Conservation (phyloP, 2,329 filamentous ascomycete genomes). For the Penicillium nordicum region DNA sequence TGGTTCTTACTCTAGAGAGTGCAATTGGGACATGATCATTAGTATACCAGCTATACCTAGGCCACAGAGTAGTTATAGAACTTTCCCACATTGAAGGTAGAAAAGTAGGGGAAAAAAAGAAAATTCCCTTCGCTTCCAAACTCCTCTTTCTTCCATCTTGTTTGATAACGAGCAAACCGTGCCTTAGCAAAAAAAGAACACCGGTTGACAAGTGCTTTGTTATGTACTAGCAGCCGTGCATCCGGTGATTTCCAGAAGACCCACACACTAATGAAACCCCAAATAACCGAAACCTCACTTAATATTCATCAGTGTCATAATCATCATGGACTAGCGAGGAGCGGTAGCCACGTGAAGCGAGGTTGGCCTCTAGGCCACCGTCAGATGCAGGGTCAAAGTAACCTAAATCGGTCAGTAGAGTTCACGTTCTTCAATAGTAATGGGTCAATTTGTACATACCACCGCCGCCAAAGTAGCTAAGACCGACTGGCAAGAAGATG, state of each 20-base stretch:
- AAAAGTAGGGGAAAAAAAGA: neutral
- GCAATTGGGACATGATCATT: neutral
- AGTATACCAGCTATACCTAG: neutral
- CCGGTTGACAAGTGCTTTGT: neutral
- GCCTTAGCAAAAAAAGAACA: neutral
- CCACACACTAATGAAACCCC: constrained; percentile 5
- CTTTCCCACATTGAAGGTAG: neutral
- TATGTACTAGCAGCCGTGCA: neutral
- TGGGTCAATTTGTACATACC: constrained; percentile 46
- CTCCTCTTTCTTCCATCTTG: neutral
- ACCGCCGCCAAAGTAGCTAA: constrained; percentile 80
- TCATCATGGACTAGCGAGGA: constrained; percentile 74
- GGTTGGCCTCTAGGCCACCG: constrained; percentile 83
- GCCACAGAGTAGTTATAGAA: neutral
- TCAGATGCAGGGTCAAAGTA: constrained; percentile 85
- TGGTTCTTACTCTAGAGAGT: neutral
- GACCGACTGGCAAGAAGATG: constrained; percentile 83
- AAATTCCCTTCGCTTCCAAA: neutral
- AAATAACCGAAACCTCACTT: constrained; percentile 13
- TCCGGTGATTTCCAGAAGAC: neutral
- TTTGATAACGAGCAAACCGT: neutral
- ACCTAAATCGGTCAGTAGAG: constrained; percentile 45
- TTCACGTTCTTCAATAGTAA: neutral
- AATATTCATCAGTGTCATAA: constrained; percentile 66
- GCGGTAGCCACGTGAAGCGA: constrained; percentile 74